Base-by-base conservation (phyloP, 2,329 filamentous ascomycete genomes). In the Fusarium circinatum region DNA sequence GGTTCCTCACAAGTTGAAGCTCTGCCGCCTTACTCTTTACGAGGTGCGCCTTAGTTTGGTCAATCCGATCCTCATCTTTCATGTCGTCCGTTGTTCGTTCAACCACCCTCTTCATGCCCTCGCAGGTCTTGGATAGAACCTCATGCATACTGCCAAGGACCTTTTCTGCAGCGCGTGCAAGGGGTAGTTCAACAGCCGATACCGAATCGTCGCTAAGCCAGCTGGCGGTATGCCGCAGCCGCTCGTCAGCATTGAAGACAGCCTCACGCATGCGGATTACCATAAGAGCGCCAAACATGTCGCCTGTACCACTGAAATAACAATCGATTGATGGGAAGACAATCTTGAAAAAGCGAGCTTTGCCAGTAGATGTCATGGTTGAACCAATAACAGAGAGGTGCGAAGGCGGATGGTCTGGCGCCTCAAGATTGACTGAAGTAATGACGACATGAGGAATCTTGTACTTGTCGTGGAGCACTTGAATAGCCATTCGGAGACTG, bases 231-330 rank as follows among this genome's bases (percentile, higher is more conserved):
- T 84, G 80, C 22, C 86, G 82, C 8, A 97, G 83, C 30, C 76
- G 72, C 51, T 72, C 81, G 24, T 79, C 83, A 59, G 85, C 83
- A 38, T 75, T 55, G 52, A 70, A 75, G 4, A 94, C 92, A 32
- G 94, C 95, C 85, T 98, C 94, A 65, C 96, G 92, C 79, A 99
- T 90, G 36, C 96, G 91, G 45, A 94, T 94, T 3, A 98, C 91
- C 80, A 94, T 95, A 51, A 99, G 87, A 13, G 96, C 96, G 36
- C 95, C 96, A 80, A 99, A 98, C 96, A 99, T 98, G 85, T 99
- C 96, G 52, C 96, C 96, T 1, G 97, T 98, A 45, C 96, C 96
- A 77, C 93, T 95, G 84, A 98, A 99, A 86, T 96, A 98, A 83
- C 95, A 94, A 80, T 98, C 93, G 68, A 98, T 91, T 34, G 92